Percentiles rank a stretch among this genome's conserved stretches.
Evolutionary conservation across 2,329 filamentous ascomycete genomes (phyloP).

Genomic region (Aspergillus brasiliensis): DNA sequence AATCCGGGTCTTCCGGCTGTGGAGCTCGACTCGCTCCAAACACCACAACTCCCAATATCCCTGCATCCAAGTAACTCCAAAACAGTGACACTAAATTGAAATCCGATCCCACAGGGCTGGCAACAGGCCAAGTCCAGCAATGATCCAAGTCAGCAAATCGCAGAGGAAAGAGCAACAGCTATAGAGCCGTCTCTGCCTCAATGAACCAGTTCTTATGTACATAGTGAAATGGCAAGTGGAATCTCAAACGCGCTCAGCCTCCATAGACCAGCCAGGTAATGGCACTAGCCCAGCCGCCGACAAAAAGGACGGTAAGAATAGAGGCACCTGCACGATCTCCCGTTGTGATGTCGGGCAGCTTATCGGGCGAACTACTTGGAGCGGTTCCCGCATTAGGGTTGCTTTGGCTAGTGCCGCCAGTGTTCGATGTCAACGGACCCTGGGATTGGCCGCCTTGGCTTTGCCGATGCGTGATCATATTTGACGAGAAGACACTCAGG

Average conservation of each 20-base stretch:
- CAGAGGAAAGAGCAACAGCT: not conserved
- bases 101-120: not conserved
- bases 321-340: conserved; percentile 42
- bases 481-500: conserved; percentile 38
- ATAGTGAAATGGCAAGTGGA: not conserved
- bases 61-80: not conserved
- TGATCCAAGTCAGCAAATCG: not conserved
- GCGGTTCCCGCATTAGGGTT: conserved; percentile 46
- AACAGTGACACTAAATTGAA: not conserved
- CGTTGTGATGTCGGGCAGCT: conserved; percentile 30
- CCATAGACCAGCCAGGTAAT: conserved; percentile 37
- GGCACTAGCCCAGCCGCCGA: conserved; percentile 29
- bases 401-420: conserved; percentile 61
- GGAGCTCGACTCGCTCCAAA: not conserved
- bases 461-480: conserved; percentile 30
- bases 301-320: conserved; percentile 36
- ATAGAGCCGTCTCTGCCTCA: not conserved
- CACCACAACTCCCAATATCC: not conserved
- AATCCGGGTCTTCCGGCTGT: not conserved
- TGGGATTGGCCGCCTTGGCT: conserved; percentile 26
- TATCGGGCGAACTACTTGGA: conserved; percentile 12
- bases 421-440: conserved; percentile 47
- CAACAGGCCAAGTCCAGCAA: not conserved
- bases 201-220: not conserved
- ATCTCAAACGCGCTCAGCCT: conserved; percentile 13